Conservation (phyloP, 2,329 filamentous ascomycete species). For the Gremmenia infestans region DNA sequence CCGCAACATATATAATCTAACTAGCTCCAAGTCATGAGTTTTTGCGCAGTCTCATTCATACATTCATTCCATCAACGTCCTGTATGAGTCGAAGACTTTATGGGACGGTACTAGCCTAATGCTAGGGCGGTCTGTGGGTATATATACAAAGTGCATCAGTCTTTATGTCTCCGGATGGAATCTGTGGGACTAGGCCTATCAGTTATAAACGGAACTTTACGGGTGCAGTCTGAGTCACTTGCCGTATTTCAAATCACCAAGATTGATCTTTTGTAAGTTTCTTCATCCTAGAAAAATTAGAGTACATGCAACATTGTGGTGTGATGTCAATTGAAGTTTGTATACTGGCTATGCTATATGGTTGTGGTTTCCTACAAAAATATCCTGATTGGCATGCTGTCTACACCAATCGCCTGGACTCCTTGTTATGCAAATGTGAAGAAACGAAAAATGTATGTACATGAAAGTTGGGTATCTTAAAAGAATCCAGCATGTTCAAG, state of each 20-base stretch:
- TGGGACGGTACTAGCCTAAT: not conserved
- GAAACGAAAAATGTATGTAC: constrained; percentile 18
- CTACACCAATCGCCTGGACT: not conserved
- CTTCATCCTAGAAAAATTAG: too few relatives aligned
- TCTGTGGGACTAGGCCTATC: not conserved
- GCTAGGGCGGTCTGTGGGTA: not conserved
- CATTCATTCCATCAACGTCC: too few relatives aligned
- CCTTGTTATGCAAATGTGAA: not conserved
- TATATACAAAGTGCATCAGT: not conserved
- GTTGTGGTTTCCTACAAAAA: not conserved
- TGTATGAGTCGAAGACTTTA: not conserved
- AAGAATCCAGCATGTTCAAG: not conserved
- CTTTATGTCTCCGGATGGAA: not conserved
- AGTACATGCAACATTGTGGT: too few relatives aligned
- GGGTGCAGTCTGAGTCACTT: too few relatives aligned
- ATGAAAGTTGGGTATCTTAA: constrained; percentile 19
- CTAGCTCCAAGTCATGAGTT: too few relatives aligned
- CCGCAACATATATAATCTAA: too few relatives aligned
- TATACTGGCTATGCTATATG: too few relatives aligned
- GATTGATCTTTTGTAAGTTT: too few relatives aligned
- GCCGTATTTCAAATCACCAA: too few relatives aligned
- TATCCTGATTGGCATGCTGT: not conserved
- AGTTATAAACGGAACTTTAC: not conserved
- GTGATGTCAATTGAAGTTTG: too few relatives aligned
- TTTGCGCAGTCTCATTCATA: too few relatives aligned